A percentile compares a stretch with the other conserved stretches of the same genome.
phyloP scores from a whole-genome alignment of 2,329 filamentous ascomycete genomes.

The Aspergillus phoenicis region DNA sequence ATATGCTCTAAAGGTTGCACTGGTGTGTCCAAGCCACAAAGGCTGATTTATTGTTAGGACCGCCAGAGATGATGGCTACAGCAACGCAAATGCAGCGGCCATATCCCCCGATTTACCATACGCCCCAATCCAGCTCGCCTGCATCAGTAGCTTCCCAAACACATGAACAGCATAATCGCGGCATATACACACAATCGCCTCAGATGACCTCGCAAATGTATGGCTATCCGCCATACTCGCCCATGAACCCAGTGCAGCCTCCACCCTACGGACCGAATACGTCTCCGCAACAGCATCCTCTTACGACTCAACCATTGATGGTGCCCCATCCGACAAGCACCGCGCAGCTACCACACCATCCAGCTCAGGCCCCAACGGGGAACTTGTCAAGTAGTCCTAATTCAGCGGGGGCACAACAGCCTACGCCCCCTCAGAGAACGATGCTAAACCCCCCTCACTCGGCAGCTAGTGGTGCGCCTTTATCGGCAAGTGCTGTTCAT shows the following conservation, averaged over 20 bases:
- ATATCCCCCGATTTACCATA: conserved; percentile 93
- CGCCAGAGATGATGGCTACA: conserved; percentile 68
- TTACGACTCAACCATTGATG: conserved; percentile 58
- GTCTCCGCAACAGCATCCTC: conserved; percentile 56
- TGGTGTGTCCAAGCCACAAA: conserved; percentile 26
- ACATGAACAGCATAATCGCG: conserved; percentile 82
- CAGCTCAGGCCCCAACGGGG: conserved; percentile 49
- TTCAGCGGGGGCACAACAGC: conserved; percentile 47
- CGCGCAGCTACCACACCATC: conserved; percentile 46
- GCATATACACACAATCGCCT: conserved; percentile 79
- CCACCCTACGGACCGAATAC: conserved; percentile 61
- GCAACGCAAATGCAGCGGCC: conserved; percentile 67
- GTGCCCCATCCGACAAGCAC: conserved; percentile 50
- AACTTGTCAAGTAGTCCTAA: conserved; percentile 69
- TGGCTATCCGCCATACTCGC: conserved; percentile 63
- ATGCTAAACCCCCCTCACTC: conserved; percentile 45
- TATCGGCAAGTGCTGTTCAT: conserved; percentile 34
- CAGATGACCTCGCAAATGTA: conserved; percentile 87
- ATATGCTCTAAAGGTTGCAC: no score
- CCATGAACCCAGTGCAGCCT: conserved; percentile 56
- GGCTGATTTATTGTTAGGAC: conserved; percentile 69
- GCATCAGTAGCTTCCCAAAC: conserved; percentile 87
- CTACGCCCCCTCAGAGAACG: conserved; percentile 37
- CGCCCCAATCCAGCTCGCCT: conserved; percentile 91
- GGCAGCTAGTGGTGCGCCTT: conserved; percentile 58